Evolutionary conservation across 2,329 filamentous ascomycete genomes (phyloP).

Genomic region (Stachybotrys echinatus): DNA sequence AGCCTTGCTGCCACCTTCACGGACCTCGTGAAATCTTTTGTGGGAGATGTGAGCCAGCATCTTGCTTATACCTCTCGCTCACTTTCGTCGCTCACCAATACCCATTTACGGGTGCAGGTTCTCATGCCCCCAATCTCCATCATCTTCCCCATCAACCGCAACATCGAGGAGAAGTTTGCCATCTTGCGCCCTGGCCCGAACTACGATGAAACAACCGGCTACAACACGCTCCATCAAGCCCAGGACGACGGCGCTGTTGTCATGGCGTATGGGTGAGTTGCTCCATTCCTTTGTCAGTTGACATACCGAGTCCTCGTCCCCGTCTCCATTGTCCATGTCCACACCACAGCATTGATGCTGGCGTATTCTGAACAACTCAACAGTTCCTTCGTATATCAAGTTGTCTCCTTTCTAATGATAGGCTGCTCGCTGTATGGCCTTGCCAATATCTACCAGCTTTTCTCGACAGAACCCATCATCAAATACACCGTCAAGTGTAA

Average conservation of each 20-base stretch:
- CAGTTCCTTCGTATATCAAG: constrained; percentile 56
- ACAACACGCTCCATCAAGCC: constrained; percentile 66
- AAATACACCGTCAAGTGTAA: constrained; percentile 65
- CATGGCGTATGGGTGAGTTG: constrained; percentile 60
- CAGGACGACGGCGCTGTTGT: constrained; percentile 67
- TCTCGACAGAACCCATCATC: constrained; percentile 62
- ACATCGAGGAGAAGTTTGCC: constrained; percentile 70
- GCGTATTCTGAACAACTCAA: neutral
- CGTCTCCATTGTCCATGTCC: neutral
- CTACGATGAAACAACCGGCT: constrained; percentile 46
- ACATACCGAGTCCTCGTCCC: too few species aligned
- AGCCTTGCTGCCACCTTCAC: constrained; percentile 69
- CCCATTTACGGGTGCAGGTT: too few species aligned
- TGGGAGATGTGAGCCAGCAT: constrained; percentile 56
- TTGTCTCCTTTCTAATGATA: constrained; percentile 61
- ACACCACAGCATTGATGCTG: neutral
- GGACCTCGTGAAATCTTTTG: constrained; percentile 65
- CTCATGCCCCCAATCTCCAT: constrained; percentile 65
- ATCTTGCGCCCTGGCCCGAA: constrained; percentile 55
- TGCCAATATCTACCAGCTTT: constrained; percentile 55
- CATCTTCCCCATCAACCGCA: constrained; percentile 62
- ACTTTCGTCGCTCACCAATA: too few species aligned
- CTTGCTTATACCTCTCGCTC: too few species aligned
- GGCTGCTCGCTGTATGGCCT: constrained; percentile 61
- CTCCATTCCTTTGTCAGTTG: neutral